Percentiles rank a stretch among this genome's conserved stretches.
Evolutionary conservation across 2,329 filamentous ascomycete genomes (phyloP).

Genomic region (Cladosporium sp.): DNA sequence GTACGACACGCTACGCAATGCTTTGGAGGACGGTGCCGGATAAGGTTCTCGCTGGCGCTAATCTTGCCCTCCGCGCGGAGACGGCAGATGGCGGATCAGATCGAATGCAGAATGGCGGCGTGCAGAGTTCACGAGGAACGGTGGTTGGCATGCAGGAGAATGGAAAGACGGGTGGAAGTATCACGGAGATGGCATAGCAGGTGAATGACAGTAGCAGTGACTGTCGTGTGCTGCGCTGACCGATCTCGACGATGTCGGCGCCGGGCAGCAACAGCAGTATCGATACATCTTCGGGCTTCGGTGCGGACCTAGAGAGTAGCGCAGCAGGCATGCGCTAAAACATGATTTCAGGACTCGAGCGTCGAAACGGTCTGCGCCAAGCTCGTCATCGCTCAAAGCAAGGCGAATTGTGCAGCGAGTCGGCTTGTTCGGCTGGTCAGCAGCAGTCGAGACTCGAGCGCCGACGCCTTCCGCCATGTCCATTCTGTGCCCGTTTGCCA

Average conservation of each 20-base stretch:
- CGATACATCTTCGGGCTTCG: constrained; percentile 9
- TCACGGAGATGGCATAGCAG: not conserved
- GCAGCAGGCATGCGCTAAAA: constrained; percentile 3
- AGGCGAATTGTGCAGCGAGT: not conserved
- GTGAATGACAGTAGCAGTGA: not conserved
- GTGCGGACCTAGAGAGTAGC: constrained; percentile 8
- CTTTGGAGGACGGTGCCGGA: constrained; percentile 10
- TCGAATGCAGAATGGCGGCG: not conserved
- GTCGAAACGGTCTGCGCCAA: constrained; percentile 9
- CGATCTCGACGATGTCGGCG: constrained; percentile 5
- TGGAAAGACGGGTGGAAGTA: not conserved
- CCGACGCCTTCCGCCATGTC: constrained; percentile 14
- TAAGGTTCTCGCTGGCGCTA: constrained; percentile 17
- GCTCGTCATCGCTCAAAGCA: constrained; percentile 13
- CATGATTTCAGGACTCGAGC: constrained; percentile 13
- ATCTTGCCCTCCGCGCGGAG: constrained; percentile 11
- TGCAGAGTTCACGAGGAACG: not conserved
- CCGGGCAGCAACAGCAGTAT: not conserved
- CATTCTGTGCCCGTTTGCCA: not conserved
- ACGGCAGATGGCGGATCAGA: constrained; percentile 8
- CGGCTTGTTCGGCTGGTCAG: constrained; percentile 5
- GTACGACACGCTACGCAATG: constrained; percentile 18
- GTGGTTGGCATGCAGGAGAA: not conserved
- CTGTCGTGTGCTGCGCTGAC: not conserved
- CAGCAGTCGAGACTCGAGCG: not conserved